These are phyloP conservation scores for Cyanodermella asteris DNA, from an alignment of 2,329 filamentous ascomycete genomes.

Conservation along the genomic window DNA sequence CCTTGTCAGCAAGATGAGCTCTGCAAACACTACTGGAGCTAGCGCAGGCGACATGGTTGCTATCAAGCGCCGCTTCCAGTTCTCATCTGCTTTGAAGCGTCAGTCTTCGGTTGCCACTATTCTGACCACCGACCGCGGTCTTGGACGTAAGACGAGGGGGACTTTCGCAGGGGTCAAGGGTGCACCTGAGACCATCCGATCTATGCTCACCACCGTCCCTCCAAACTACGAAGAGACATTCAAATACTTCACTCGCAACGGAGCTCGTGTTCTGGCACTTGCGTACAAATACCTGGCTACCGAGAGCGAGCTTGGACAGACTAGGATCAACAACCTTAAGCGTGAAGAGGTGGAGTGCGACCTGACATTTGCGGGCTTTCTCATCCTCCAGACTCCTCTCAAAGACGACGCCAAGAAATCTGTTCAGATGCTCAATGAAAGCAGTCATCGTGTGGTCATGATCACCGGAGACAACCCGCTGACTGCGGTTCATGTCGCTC, in stretches of 20 bases:
- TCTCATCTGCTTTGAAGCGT: constrained; percentile 86
- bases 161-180: constrained; percentile 95
- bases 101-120: constrained; percentile 87
- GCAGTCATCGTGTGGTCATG: constrained; percentile 96
- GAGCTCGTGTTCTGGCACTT: constrained; percentile 78
- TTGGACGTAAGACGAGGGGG: constrained; percentile 53
- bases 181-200: constrained; percentile 88
- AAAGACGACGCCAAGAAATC: constrained; percentile 92
- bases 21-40: constrained; percentile 23
- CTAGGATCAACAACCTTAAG: constrained; percentile 80
- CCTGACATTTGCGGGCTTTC: constrained; percentile 77
- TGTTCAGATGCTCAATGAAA: constrained; percentile 94
- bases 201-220: constrained; percentile 68
- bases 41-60: constrained; percentile 53
- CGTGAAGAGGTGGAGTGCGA: constrained; percentile 76
- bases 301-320: constrained; percentile 60
- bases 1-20: constrained; percentile 43
- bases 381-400: constrained; percentile 83
- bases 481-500: constrained; percentile 85
- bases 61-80: constrained; percentile 92
- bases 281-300: constrained; percentile 79
- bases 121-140: constrained; percentile 45
- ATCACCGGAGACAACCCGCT: constrained; percentile 97
- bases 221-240: constrained; percentile 89
- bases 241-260: constrained; percentile 93